Conservation (phyloP, 768 basidiomycete genomes). For the Tephrocybe sp. region DNA sequence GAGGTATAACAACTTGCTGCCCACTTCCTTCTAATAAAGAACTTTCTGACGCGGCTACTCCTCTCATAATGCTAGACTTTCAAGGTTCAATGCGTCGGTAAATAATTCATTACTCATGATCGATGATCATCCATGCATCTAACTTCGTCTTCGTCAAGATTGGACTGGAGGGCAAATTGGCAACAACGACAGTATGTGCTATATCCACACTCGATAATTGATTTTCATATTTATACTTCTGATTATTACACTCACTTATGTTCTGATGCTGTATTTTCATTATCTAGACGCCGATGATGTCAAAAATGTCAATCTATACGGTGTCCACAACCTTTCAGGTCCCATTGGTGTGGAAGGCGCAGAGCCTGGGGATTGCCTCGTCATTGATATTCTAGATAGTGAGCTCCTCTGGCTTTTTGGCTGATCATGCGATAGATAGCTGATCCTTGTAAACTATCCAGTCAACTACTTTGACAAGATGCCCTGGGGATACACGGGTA, state of each 20-base stretch:
- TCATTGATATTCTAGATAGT: conserved; percentile 81
- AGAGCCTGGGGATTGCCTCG: conserved; percentile 75
- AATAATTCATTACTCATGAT: conserved; percentile 11
- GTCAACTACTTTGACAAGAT: conserved; percentile 68
- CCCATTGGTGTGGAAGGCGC: conserved; percentile 74
- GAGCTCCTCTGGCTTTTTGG: conserved; percentile 1
- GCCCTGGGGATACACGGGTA: conserved; percentile 83
- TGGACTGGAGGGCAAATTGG: conserved; percentile 82
- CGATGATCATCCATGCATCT: background rate
- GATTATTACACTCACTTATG: too few species aligned
- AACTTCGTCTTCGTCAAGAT: conserved; percentile 32
- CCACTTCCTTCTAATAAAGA: background rate
- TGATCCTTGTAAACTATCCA: conserved; percentile 17
- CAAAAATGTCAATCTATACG: conserved; percentile 58
- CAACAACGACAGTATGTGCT: conserved; percentile 61
- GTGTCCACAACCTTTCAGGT: conserved; percentile 74
- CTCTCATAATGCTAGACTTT: conserved; percentile 43
- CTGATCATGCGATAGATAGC: background rate
- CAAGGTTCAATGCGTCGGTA: conserved; percentile 69
- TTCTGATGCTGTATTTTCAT: background rate
- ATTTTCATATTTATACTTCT: background rate
- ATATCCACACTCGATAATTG: background rate
- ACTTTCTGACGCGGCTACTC: background rate
- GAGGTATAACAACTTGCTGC: conserved; percentile 40
- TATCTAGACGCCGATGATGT: conserved; percentile 61